Evolutionary conservation across 192 early-diverging fungal species (phyloP).

Genomic region (Funneliformis geosporum): DNA sequence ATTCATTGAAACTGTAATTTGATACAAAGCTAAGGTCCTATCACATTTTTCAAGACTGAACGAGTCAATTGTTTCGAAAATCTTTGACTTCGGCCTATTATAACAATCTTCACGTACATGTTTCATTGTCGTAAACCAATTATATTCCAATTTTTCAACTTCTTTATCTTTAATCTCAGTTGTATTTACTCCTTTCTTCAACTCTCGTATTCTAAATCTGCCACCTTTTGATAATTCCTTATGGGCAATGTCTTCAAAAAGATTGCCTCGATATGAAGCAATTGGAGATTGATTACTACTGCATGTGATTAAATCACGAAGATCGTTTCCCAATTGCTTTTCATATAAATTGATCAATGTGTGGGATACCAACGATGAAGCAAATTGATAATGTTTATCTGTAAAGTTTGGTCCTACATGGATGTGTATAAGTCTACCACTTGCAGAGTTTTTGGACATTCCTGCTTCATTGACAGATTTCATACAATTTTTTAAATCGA

Average conservation of each 20-base stretch:
- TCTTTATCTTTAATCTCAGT: not conserved
- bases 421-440: conserved; percentile 7
- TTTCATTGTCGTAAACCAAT: conserved; percentile 12
- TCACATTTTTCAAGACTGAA: not conserved
- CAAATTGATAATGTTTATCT: not conserved
- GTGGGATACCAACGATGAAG: not conserved
- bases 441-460: not conserved
- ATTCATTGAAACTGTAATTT: conserved; percentile 15
- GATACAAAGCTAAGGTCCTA: not conserved
- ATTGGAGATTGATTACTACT: not conserved
- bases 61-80: conserved; percentile 16
- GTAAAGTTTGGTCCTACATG: conserved; percentile 1
- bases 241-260: conserved; percentile 14
- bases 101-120: conserved; percentile 13
- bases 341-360: not conserved
- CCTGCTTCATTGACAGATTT: not conserved
- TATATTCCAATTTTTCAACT: not conserved
- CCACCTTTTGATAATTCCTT: not conserved
- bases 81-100: conserved; percentile 21
- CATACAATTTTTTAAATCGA: not conserved
- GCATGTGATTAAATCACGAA: conserved; percentile 6
- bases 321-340: not conserved
- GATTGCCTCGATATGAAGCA: conserved; percentile 5
- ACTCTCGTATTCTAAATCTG: not conserved
- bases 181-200: not conserved